phyloP scores from a whole-genome alignment of 2,329 filamentous ascomycete species.

The Trichoderma sp. region DNA sequence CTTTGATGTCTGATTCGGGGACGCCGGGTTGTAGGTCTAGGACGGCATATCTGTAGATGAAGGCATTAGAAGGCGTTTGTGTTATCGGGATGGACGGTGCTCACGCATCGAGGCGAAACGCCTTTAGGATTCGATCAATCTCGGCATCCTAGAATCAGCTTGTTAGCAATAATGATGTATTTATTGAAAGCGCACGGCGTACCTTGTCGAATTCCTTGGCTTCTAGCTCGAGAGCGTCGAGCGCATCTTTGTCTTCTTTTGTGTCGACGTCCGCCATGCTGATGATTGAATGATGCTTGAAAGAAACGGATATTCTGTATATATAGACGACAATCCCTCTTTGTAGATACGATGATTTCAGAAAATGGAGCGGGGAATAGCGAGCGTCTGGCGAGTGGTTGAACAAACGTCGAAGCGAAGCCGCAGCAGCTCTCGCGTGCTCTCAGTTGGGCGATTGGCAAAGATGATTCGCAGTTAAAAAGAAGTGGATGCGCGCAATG shows the following conservation, averaged over 20 bases:
- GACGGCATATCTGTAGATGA: slow-evolving; percentile 73
- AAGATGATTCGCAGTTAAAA: slow-evolving; percentile 13
- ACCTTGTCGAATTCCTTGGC: slow-evolving; percentile 92
- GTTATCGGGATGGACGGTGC: slow-evolving; percentile 31
- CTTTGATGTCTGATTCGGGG: slow-evolving; percentile 93
- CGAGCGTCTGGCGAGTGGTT: slow-evolving; percentile 9
- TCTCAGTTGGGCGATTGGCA: slow-evolving; percentile 7
- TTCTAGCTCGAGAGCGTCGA: slow-evolving; percentile 81
- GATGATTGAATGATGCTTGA: neutral
- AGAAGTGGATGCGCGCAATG: slow-evolving; percentile 27
- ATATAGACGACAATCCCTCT: neutral
- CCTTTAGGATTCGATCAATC: slow-evolving; percentile 90
- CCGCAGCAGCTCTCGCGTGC: slow-evolving; percentile 24
- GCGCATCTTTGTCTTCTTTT: slow-evolving; percentile 70
- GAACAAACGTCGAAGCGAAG: neutral
- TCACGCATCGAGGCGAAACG: slow-evolving; percentile 74
- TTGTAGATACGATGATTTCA: neutral
- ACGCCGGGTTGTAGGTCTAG: slow-evolving; percentile 95
- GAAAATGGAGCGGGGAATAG: neutral
- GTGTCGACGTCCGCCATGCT: slow-evolving; percentile 45
- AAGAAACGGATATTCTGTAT: neutral
- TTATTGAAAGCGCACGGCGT: slow-evolving; percentile 11
- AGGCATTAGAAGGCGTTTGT: neutral
- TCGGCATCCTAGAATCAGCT: slow-evolving; percentile 73
- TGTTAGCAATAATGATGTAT: neutral